phyloP scores from a whole-genome alignment of 2,329 filamentous ascomycete species.

The Emmonsiellopsis sp. region DNA sequence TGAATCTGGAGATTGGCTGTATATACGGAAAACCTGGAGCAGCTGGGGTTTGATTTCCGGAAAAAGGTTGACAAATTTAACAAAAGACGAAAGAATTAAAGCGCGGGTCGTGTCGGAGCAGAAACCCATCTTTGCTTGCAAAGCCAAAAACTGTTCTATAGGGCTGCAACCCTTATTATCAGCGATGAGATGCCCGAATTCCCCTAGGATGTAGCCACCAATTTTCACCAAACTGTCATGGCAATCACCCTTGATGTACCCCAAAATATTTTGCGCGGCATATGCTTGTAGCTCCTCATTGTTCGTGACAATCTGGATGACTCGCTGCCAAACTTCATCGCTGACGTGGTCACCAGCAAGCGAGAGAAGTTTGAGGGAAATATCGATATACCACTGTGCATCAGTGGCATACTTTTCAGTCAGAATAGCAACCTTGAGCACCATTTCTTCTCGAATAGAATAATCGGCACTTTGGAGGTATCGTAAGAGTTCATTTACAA shows the following conservation, averaged over 20 bases:
- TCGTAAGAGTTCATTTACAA: conserved; percentile 85
- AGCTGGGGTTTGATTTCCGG: conserved; percentile 97
- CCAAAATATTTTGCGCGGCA: conserved; percentile 82
- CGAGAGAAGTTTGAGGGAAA: conserved; percentile 84
- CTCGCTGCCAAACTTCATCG: conserved; percentile 97
- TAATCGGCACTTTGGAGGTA: conserved; percentile 96
- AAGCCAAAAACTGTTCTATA: conserved; percentile 90
- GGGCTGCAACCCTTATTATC: conserved; percentile 87
- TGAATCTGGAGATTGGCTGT: conserved; percentile 89
- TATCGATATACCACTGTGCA: conserved; percentile 98
- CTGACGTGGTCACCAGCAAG: conserved; percentile 98
- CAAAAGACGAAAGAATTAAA: conserved; percentile 88
- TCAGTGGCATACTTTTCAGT: conserved; percentile 98
- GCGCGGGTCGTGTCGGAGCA: conserved; percentile 84
- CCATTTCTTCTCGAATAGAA: conserved; percentile 97
- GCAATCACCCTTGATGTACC: conserved; percentile 86
- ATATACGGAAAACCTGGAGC: conserved; percentile 77
- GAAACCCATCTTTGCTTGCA: conserved; percentile 80
- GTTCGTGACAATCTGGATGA: conserved; percentile 98
- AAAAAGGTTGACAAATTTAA: conserved; percentile 98
- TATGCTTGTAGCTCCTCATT: conserved; percentile 98
- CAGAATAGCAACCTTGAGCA: conserved; percentile 93
- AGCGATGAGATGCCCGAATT: conserved; percentile 93
- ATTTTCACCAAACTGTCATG: conserved; percentile 98
- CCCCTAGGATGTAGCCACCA: conserved; percentile 87